Evolutionary conservation across 129 eudicot species (phyloP), one percentile per base, ranked within the genome.

Genomic region (Saposhnikovia divaricata): DNA sequence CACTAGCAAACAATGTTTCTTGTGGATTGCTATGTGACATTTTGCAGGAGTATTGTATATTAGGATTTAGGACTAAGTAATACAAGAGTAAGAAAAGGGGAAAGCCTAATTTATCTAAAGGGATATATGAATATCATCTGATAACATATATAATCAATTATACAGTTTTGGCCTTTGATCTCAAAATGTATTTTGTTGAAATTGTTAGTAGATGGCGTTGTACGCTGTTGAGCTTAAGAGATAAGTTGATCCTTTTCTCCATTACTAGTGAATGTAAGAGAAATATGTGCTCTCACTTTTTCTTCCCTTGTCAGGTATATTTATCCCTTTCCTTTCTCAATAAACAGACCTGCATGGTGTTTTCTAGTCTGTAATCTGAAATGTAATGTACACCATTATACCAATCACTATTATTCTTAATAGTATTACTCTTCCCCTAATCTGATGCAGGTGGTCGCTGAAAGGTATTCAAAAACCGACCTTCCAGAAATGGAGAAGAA

Each of bases 401-500:
- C 44, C 47, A 18, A 13, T 38, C 47, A 39, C 34, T 45, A 14
- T 46, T 15, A 27, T 75, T 4, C 28, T 74, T 25, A 3, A 25
- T 45, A 45, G 21, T 74, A 27, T 12, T n/a, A 74, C 16, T n/a
- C 48, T 45, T 46, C 2, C 12, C 46, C 3, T 76, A 15, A 47
- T 47, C 43, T 77, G 63, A 65, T 88, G 85, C 86, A 95, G 98
- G 97, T 95, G 81, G 96, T 95, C 14, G 93, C 84, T 72, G 98
- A 95, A 84, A 87, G 96, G 80, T 90, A 88, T 81, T 68, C 97
- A 9, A 92, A 93, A 84, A 88, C 98, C 47, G 97, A 90, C 85
- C 93, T 95, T 80, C 97, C 96, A 47, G 97, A 89, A 81, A 84
- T 95, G 96, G 97, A 95, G 79, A 95, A 95, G 92, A 95, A 88